Conservation (phyloP, 1,284 basidiomycete species). For the Microbotryomycetes sp. region DNA sequence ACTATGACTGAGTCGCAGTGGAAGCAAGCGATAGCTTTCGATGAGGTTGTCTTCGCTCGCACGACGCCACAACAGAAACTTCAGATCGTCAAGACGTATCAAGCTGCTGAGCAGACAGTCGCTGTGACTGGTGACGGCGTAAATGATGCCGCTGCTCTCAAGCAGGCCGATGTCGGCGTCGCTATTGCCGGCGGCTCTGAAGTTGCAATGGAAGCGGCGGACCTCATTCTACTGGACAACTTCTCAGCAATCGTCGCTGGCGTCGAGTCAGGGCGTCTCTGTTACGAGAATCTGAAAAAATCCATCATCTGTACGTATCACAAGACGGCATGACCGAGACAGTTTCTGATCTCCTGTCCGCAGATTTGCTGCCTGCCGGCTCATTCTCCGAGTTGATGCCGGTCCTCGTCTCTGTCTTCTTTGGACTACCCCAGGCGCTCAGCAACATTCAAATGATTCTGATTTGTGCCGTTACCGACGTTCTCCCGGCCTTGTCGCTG, state of each 20-base stretch:
- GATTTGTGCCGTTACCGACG: slow-evolving; percentile 55
- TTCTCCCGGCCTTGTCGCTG: slow-evolving; percentile 51
- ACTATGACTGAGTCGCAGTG: slow-evolving; percentile 45
- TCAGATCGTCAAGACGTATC: slow-evolving; percentile 57
- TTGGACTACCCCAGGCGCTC: slow-evolving; percentile 51
- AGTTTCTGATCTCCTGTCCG: not conserved
- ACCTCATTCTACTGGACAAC: slow-evolving; percentile 41
- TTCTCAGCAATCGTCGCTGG: slow-evolving; percentile 46
- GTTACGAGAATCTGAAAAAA: slow-evolving; percentile 61
- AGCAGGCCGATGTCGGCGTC: slow-evolving; percentile 47
- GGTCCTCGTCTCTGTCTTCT: slow-evolving; percentile 51
- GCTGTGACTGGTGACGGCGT: slow-evolving; percentile 62
- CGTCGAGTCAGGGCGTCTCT: slow-evolving; percentile 47
- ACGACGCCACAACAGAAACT: slow-evolving; percentile 64
- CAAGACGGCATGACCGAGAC: slow-evolving; percentile 1
- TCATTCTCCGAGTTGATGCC: slow-evolving; percentile 63
- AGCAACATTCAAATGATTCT: slow-evolving; percentile 51
- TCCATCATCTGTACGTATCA: slow-evolving; percentile 37
- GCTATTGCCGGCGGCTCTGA: slow-evolving; percentile 47
- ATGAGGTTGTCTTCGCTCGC: slow-evolving; percentile 64
- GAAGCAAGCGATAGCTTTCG: slow-evolving; percentile 50
- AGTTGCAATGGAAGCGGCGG: slow-evolving; percentile 44
- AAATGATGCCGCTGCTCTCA: slow-evolving; percentile 55
- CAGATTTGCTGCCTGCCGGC: slow-evolving; percentile 28
- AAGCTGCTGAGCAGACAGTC: slow-evolving; percentile 50